These are phyloP conservation scores for Penicillium riverlandense DNA, from an alignment of 495 filamentous ascomycete species.

Conservation along the genomic window DNA sequence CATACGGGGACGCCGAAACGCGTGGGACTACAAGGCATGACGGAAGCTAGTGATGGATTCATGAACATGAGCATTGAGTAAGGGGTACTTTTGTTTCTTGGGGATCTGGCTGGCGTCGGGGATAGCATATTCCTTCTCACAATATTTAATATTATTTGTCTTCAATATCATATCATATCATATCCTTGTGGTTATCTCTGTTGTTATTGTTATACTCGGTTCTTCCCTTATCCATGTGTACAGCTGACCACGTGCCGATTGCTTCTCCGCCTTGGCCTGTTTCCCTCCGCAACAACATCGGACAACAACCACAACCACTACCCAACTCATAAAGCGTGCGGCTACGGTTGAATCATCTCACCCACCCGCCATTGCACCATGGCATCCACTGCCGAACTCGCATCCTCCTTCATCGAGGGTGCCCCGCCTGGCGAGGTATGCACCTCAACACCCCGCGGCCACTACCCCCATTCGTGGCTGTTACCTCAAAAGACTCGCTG, in stretches of 20 bases:
- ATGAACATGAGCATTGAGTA: slow-evolving; percentile 96
- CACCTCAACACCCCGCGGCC: slow-evolving; percentile 2
- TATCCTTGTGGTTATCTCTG: not conserved
- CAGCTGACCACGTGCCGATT: slow-evolving; percentile 17
- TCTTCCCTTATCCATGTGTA: too few relatives aligned
- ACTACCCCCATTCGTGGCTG: too few relatives aligned
- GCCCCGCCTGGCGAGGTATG: slow-evolving; percentile 95
- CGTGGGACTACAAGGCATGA: slow-evolving; percentile 91
- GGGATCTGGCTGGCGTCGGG: slow-evolving; percentile 11
- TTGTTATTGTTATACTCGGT: too few relatives aligned
- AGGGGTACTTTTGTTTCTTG: slow-evolving; percentile 3
- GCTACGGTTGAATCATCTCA: not conserved
- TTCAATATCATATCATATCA: slow-evolving; percentile 1
- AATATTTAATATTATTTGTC: not conserved
- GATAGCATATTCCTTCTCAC: not conserved
- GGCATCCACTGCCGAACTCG: slow-evolving; percentile 49
- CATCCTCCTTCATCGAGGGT: slow-evolving; percentile 86
- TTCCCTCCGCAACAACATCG: slow-evolving; percentile 9
- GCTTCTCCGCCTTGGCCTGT: slow-evolving; percentile 14
- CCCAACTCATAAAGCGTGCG: not conserved
- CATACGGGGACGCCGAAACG: slow-evolving; percentile 49
- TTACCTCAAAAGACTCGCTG: not conserved
- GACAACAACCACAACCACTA: not conserved
- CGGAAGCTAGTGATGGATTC: slow-evolving; percentile 86
- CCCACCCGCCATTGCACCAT: slow-evolving; percentile 12